Conservation (phyloP, 2,329 filamentous ascomycete genomes). For the Herpotrichia juniperi region DNA sequence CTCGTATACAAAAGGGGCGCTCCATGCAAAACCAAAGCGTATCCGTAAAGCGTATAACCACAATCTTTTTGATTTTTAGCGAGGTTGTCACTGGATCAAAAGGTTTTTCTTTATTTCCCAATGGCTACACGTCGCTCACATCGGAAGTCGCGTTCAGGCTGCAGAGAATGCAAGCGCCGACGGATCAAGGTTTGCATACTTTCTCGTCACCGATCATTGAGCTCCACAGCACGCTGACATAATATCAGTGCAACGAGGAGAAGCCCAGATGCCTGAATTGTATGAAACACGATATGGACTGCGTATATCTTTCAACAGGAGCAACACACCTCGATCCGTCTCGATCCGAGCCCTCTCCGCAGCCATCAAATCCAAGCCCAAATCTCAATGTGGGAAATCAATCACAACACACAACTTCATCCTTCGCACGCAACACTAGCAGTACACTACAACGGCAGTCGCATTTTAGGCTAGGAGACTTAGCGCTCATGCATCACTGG, state of each 20-base stretch:
- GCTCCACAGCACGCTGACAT: background rate
- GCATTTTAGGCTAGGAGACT: conserved; percentile 17
- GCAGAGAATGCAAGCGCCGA: conserved; percentile 24
- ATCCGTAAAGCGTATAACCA: conserved; percentile 1
- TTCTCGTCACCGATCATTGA: background rate
- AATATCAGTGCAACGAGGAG: conserved; percentile 20
- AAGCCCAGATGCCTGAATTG: conserved; percentile 21
- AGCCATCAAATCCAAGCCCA: conserved; percentile 4
- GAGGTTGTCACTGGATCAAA: background rate
- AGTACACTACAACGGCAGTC: background rate
- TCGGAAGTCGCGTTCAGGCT: conserved; percentile 23
- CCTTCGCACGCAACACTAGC: background rate
- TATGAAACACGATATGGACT: conserved; percentile 12
- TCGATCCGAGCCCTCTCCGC: background rate
- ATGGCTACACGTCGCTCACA: conserved; percentile 10
- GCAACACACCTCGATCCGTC: background rate
- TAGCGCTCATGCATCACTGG: conserved; percentile 28
- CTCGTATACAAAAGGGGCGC: background rate
- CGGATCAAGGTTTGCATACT: conserved; percentile 21
- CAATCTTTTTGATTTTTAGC: too few relatives aligned
- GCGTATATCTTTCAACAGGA: conserved; percentile 10
- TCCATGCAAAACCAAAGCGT: background rate
- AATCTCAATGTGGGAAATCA: background rate
- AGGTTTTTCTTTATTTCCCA: background rate
- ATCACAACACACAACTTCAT: background rate